Base-by-base conservation (phyloP, 2,329 filamentous ascomycete species). In the Atkinsonella hypoxylon region DNA sequence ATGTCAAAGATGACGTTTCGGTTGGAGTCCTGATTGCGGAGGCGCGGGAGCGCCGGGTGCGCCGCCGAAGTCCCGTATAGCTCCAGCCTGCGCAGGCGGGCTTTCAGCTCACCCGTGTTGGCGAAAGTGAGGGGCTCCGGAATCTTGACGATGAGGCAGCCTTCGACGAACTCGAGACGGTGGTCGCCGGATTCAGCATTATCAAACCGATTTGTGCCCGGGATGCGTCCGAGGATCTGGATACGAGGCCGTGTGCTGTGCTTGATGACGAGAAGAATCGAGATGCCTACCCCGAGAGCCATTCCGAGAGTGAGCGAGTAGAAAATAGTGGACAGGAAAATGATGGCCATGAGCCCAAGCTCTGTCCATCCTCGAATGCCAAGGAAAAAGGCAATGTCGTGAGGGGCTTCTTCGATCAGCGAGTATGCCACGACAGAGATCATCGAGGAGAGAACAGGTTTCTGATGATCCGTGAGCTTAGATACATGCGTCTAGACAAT, bases 121-220 rank as follows among this genome's bases (percentile, higher is more conserved):
- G 91, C 91, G 65, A 98, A 98, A 0, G 91, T 97, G 47, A 98
- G 73, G 0, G 93, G 93, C 63, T 98, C 93, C 0, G 93, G 91
- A 50, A 98, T 97, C 73, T 97, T 97, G 60, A 97, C 89, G 53
- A 98, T 95, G 10, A 98, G 73, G 54, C 87, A 94, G 15, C 91
- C 88, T 56, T 96, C 90, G 49, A 96, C 78, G 60, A 95, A 90
- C 64, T 97, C 91, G 3, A 97, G 75, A 30, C 78, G 76, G 43
- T 85, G 81, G 0, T 83, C 78, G 51, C 86, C 79, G 0, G 83
- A 71, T 59, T 83, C 90, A 1, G 90, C 89, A 59, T 94, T 95
- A 56, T 91, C 87, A 61, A 95, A 96, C 5, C 81, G 81, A 56
- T 85, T 79, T 0, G 87, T 94, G 11, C 87, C 88, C 0, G 87